A percentile compares a stretch with the other conserved stretches of the same genome.
Evolutionary conservation across 768 basidiomycete genomes (phyloP).

Genomic region (Sarcodon aspratus): DNA sequence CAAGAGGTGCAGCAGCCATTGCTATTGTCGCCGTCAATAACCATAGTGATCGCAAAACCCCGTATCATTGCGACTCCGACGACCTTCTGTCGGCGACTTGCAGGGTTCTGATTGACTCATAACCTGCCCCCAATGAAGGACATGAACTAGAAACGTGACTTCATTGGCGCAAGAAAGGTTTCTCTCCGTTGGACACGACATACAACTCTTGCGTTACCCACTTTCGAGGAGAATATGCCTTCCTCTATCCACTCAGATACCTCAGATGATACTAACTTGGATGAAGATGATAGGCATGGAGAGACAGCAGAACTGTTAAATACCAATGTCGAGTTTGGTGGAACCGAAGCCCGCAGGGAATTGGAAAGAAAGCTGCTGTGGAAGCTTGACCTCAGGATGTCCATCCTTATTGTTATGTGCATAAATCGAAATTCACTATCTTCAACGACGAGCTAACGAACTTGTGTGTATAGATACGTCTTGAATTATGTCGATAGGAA

Average conservation of each 20-base stretch:
- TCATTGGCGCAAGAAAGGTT: too few species aligned
- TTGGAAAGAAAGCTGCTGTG: constrained; percentile 31
- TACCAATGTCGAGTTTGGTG: constrained; percentile 24
- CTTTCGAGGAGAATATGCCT: constrained; percentile 3
- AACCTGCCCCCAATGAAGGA: too few species aligned
- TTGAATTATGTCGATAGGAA: constrained; percentile 52
- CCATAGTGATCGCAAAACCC: too few species aligned
- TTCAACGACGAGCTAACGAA: not conserved
- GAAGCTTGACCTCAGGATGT: constrained; percentile 31
- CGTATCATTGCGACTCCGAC: too few species aligned
- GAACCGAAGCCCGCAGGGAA: constrained; percentile 21
- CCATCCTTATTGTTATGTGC: constrained; percentile 33
- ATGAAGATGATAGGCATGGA: constrained; percentile 3
- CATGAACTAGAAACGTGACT: too few species aligned
- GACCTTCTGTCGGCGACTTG: too few species aligned
- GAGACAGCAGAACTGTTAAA: constrained; percentile 5
- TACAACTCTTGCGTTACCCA: too few species aligned
- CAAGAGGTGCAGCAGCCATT: constrained; percentile 32
- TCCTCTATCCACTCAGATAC: constrained; percentile 8
- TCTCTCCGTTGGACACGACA: too few species aligned
- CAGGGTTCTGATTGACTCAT: too few species aligned
- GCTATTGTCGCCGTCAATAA: not conserved
- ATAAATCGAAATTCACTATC: constrained; percentile 1
- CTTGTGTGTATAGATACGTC: not conserved
- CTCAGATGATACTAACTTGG: constrained; percentile 5